A percentile compares a stretch with the other conserved stretches of the same genome.
phyloP scores from a whole-genome alignment of 192 early-diverging fungal genomes.

The Backusella tarrabulga region DNA sequence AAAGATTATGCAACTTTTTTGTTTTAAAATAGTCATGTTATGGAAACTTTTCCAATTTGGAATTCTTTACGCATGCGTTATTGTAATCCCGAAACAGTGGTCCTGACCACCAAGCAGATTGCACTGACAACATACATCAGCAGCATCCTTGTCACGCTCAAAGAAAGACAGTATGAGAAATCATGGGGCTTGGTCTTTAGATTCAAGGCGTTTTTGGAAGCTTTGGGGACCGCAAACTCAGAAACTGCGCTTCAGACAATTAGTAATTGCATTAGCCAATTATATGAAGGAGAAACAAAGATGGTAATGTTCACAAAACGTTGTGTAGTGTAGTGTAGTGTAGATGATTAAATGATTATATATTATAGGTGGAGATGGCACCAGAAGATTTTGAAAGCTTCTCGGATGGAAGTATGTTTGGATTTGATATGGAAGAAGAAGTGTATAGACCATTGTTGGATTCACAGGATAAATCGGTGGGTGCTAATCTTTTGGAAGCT shows the following conservation, averaged over 20 bases:
- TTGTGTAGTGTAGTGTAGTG: neutral
- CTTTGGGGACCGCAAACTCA: neutral
- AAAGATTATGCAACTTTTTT: neutral
- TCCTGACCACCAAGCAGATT: constrained; percentile 16
- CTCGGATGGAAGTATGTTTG: constrained; percentile 35
- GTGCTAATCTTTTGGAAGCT: constrained; percentile 31
- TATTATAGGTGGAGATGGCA: constrained; percentile 33
- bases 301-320: constrained; percentile 11
- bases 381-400: constrained; percentile 35
- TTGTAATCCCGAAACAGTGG: neutral
- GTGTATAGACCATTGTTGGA: constrained; percentile 22
- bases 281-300: constrained; percentile 10
- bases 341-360: neutral
- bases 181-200: constrained; percentile 31
- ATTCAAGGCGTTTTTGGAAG: constrained; percentile 13
- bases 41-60: constrained; percentile 25
- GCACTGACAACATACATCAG: constrained; percentile 28
- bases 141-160: constrained; percentile 21
- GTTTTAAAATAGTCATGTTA: constrained; percentile 18
- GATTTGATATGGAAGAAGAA: constrained; percentile 36
- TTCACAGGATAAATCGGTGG: constrained; percentile 10
- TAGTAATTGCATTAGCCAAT: neutral
- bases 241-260: neutral
- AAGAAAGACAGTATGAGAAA: constrained; percentile 37
- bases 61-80: neutral